Evolutionary conservation across 352 stramenopile species (phyloP).

Genomic region (Globisporangium nodosum): DNA sequence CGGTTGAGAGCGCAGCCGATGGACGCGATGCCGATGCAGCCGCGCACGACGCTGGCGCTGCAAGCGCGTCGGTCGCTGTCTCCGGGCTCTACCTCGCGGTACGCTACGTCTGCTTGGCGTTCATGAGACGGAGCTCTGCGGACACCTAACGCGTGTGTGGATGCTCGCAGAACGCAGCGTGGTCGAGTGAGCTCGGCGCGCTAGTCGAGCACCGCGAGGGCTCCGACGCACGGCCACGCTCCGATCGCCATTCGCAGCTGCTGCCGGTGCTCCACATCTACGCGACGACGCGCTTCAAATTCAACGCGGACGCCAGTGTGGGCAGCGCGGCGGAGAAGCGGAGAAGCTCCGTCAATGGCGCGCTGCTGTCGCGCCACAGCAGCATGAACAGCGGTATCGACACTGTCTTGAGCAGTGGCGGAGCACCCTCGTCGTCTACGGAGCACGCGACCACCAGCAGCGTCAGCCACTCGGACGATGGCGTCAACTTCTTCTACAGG

Average conservation of each 20-base stretch:
- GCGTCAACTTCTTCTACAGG: constrained; percentile 22
- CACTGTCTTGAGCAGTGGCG: neutral
- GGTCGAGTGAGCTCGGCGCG: constrained; percentile 19
- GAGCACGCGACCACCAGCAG: neutral
- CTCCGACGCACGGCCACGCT: neutral
- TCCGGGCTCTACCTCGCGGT: constrained; percentile 44
- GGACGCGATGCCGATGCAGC: too few species aligned
- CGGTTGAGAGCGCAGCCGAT: neutral
- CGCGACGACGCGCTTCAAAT: constrained; percentile 25
- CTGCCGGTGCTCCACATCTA: constrained; percentile 23
- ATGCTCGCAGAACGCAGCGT: constrained; percentile 26
- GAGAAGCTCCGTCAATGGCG: constrained; percentile 6
- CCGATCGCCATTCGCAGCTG: constrained; percentile 10
- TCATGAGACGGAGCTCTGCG: neutral
- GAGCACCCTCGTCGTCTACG: too few species aligned
- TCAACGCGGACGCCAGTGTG: constrained; percentile 3
- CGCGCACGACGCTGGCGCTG: too few species aligned
- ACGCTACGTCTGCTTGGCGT: neutral
- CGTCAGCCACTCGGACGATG: neutral
- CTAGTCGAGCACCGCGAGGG: constrained; percentile 5
- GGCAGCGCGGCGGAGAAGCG: neutral
- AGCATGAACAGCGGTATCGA: neutral
- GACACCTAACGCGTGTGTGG: neutral
- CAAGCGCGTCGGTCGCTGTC: constrained; percentile 24
- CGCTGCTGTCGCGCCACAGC: neutral